Evolutionary conservation across 306 rosid genomes (phyloP).

Genomic region (Lupinus albus): DNA sequence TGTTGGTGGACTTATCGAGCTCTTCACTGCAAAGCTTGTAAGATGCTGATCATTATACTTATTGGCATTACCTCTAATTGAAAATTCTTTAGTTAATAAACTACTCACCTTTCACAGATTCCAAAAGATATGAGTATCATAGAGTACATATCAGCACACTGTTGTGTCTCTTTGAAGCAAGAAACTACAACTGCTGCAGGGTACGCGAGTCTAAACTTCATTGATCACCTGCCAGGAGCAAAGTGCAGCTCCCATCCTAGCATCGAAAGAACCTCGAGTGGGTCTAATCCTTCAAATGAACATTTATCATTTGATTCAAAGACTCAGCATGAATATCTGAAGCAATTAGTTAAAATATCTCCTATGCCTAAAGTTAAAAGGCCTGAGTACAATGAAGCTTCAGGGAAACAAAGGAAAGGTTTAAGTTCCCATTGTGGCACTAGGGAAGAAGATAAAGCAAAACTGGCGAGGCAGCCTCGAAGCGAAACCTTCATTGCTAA

Average conservation of each 20-base stretch:
- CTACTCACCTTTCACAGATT: conserved; percentile 52
- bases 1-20: conserved; percentile 74
- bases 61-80: neutral
- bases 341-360: conserved; percentile 37
- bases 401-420: conserved; percentile 38
- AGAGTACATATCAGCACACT: conserved; percentile 55
- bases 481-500: conserved; percentile 54
- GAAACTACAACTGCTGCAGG: conserved; percentile 42
- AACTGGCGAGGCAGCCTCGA: conserved; percentile 36
- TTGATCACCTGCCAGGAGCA: conserved; percentile 37
- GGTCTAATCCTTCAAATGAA: conserved; percentile 60
- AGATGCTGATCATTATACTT: conserved; percentile 21
- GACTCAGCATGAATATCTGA: conserved; percentile 36
- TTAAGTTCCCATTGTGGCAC: conserved; percentile 39
- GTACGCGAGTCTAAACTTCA: conserved; percentile 38
- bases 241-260: conserved; percentile 50
- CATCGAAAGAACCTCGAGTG: conserved; percentile 62
- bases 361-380: conserved; percentile 36
- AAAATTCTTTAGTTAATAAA: conserved; percentile 14
- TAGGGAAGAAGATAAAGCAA: conserved; percentile 42
- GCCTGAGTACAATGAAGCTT: conserved; percentile 29
- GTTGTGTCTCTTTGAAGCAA: conserved; percentile 48
- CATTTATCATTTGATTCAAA: conserved; percentile 48
- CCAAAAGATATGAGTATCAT: conserved; percentile 55
- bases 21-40: conserved; percentile 65